Base-by-base conservation (phyloP, 345 rosid genomes). In the Carallia pectinifolia region DNA sequence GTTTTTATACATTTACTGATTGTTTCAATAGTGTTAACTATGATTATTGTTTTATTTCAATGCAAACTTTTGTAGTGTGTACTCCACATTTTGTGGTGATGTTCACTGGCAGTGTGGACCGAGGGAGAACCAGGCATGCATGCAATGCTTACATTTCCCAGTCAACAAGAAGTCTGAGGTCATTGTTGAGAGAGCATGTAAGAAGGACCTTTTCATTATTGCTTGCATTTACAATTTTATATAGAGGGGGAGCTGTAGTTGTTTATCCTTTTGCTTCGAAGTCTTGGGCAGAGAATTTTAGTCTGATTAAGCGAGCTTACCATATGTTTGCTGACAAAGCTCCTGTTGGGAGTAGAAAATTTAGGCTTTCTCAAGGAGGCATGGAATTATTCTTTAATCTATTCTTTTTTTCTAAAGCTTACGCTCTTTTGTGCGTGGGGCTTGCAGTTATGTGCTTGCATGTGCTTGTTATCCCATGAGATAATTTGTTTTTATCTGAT, bases 71-170 rank as follows among this genome's bases (percentile, higher is more conserved):
- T 82, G 77, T 76, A 95, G 99, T 88, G 50, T 90, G 92, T 60
- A 85, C 97, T 76, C 82, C 97, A 56, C 88, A 95, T 76, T 95
- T 92, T 78, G 90, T 92, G 78, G 96, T 85, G 80, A 86, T 95
- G 97, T 92, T 95, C 74, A 85, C 82, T 58, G 80, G 74, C 60
- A 63, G 78, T 77, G 77, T 70, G 71, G 84, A 79, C 69, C 74
- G 76, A 15, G 85, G 78, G 81, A 76, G 70, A 61, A 81, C 61
- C 75, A 87, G 76, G 74, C 61, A 71, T 36, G 65, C 77, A 34
- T 90, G 89, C 83, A 86, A 76, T 78, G 98, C 93, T 59, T 88
- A 95, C 62, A 83, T 95, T 62, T 86, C 97, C 31, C 90, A 82
- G 78, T 95, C 98, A 64, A 95, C 91, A 60, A 86, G 90, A 85